Base-by-base conservation (phyloP, 2,329 filamentous ascomycete genomes). In the Chrysoporthe austroafricana region DNA sequence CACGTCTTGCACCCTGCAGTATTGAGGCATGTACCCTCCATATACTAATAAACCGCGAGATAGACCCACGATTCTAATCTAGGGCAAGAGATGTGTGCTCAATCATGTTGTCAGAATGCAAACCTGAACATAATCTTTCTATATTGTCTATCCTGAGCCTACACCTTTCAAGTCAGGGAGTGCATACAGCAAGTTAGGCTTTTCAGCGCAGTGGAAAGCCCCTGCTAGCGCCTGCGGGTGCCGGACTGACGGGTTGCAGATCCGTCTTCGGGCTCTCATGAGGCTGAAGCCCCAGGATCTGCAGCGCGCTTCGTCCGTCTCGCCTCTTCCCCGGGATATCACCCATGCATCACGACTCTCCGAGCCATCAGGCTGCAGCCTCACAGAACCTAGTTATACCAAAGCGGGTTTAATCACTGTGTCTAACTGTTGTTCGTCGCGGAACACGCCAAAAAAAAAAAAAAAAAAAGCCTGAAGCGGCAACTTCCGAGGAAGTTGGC, bases 281-380 rank as follows among this genome's bases (percentile, higher is more conserved):
- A 58, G 66, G 66, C 66, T 64, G 62, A 67, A 61, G 64, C 66
- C 26, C 70, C 46, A 3, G 60, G 72, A 44, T 67, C 72, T 46
- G 70, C 64, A 21, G 63, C 71, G 57, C 69, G 62, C n/a, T 54
- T 59, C 26, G 63, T 54, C 57, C 26, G 63, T 62, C 57, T 64
- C 48, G 68, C 66, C 58, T 64, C 61, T 42, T 39, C 32, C 34
- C 8, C 26, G 26, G 26, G 7, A 57, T 59, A 54, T 36, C 46
- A 54, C n/a, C 9, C 32, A 42, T n/a, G n/a, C 57, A 56, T 65
- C 57, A 46, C 14, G 13, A 57, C 39, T n/a, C 48, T 57, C 26
- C 13, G 48, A 13, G 13, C 13, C 39, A 46, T 21, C 4, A 32
- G 57, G 64, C 11, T 34, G 4, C 14, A 9, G 13, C 13, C 44